Base-by-base conservation (phyloP, 805 yeast genomes). In the Kodamaea nitidulidarum region DNA sequence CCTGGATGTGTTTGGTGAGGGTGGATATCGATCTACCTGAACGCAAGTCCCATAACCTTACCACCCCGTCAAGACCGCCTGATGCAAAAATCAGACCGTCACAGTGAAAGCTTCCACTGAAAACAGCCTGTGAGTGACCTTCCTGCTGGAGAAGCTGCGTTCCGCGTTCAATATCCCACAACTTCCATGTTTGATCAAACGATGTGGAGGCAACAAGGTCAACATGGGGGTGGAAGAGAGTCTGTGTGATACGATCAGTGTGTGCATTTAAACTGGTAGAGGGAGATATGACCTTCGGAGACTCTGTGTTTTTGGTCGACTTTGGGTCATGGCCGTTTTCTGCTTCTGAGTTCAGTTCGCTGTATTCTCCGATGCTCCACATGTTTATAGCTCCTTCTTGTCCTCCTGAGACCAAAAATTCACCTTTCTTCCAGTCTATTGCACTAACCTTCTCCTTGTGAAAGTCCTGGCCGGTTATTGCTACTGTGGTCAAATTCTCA, bases 31-130 rank as follows among this genome's bases (percentile, higher is more conserved):
- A 67, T 40, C 76, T 70, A 3, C 97, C 98, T 0, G 83, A 70
- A 38, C 98, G 64, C 28, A 91, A 57, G 61, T 91, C 98, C 97
- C 97, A 91, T 2, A 90, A 55, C 32, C 82, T 65, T 0, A 79
- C 80, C 14, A 78, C 60, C 0, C 81, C 84, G 58, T 91, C 97
- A 4, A 81, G 61, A 0, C 96, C 96, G 3, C 82, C 93, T 9
- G 87, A 76, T 0, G 84, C 81, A 6, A 84, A 50, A 4, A 91
- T 58, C 2, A 91, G 68, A 1, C 98, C 97, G 51, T 87, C 95
- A 0, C 73, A 71, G 43, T 88, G 95, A 45, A 83, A 73, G 1
- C 75, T 61, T 3, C 84, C 56, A 0, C 79, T 52, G 43, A 75
- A 78, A 0, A 88, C 80, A 41, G 80, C 93, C 49, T 78, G 81